Evolutionary conservation across 805 yeast species (phyloP).

Genomic region (Monosporozyma siamensis): DNA sequence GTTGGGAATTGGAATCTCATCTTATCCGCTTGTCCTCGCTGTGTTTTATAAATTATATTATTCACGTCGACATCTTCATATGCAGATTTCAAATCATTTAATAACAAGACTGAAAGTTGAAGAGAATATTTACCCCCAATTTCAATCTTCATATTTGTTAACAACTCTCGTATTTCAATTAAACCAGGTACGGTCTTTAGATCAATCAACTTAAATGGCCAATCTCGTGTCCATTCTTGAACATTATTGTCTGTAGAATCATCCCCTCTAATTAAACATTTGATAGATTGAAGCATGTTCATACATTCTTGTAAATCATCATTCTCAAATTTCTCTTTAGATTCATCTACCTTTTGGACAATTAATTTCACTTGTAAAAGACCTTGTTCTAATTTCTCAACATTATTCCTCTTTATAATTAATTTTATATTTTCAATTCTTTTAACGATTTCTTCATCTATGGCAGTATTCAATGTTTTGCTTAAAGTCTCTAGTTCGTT

Average conservation of each 20-base stretch:
- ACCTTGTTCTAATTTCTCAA: constrained; percentile 53
- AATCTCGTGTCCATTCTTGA: constrained; percentile 26
- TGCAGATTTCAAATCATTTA: constrained; percentile 54
- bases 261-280: constrained; percentile 50
- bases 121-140: constrained; percentile 62
- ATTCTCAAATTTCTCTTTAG: constrained; percentile 17
- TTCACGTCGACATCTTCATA: constrained; percentile 39
- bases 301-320: constrained; percentile 47
- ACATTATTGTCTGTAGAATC: constrained; percentile 22
- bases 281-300: constrained; percentile 47
- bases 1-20: constrained; percentile 33
- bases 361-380: constrained; percentile 41
- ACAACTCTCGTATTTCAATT: constrained; percentile 37
- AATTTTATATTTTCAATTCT: constrained; percentile 45
- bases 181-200: constrained; percentile 28
- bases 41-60: constrained; percentile 43
- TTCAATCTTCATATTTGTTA: constrained; percentile 47
- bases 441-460: constrained; percentile 39
- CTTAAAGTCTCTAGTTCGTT: constrained; percentile 39
- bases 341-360: constrained; percentile 37
- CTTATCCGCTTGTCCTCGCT: constrained; percentile 21
- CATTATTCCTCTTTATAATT: constrained; percentile 46
- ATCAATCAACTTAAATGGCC: constrained; percentile 35
- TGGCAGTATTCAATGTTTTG: constrained; percentile 37
- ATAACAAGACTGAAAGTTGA: constrained; percentile 44